A percentile compares a stretch with the other conserved stretches of the same genome.
Evolutionary conservation across 768 basidiomycete species (phyloP).

Genomic region (Mrakia hoshinonis): DNA sequence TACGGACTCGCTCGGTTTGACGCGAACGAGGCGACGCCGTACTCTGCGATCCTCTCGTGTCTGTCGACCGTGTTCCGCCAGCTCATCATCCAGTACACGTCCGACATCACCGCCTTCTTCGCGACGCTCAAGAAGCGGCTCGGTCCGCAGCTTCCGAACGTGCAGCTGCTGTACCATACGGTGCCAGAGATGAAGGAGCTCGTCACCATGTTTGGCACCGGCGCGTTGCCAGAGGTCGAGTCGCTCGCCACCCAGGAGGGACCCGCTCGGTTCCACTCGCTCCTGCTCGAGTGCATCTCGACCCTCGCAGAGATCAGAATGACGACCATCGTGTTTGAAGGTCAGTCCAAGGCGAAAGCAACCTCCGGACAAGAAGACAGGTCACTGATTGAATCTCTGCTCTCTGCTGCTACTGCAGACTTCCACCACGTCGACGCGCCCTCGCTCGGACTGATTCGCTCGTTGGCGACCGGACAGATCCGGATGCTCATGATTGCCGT

Average conservation of each 20-base stretch:
- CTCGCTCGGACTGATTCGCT: constrained; percentile 59
- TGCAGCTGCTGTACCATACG: constrained; percentile 49
- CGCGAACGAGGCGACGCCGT: constrained; percentile 56
- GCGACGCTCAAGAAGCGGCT: constrained; percentile 52
- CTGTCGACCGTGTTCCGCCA: constrained; percentile 64
- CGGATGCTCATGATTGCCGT: constrained; percentile 55
- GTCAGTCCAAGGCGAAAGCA: too few relatives aligned
- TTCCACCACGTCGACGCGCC: constrained; percentile 66
- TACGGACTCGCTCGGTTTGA: constrained; percentile 31
- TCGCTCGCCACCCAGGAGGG: constrained; percentile 53
- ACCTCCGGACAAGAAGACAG: too few relatives aligned
- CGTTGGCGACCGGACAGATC: constrained; percentile 57
- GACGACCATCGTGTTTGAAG: constrained; percentile 47
- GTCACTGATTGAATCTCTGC: too few relatives aligned
- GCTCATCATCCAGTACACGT: constrained; percentile 59
- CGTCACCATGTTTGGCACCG: constrained; percentile 51
- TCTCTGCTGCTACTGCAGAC: constrained; percentile 53
- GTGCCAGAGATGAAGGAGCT: constrained; percentile 56
- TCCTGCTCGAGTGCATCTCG: constrained; percentile 61
- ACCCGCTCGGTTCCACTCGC: constrained; percentile 59
- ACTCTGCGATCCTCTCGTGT: constrained; percentile 59
- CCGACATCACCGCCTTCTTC: constrained; percentile 61
- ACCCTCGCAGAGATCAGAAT: constrained; percentile 63
- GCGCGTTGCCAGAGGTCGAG: constrained; percentile 50
- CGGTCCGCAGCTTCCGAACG: constrained; percentile 61